These are phyloP conservation scores for Entomortierella lignicola DNA, from an alignment of 192 early-diverging fungal species.

Conservation along the genomic window DNA sequence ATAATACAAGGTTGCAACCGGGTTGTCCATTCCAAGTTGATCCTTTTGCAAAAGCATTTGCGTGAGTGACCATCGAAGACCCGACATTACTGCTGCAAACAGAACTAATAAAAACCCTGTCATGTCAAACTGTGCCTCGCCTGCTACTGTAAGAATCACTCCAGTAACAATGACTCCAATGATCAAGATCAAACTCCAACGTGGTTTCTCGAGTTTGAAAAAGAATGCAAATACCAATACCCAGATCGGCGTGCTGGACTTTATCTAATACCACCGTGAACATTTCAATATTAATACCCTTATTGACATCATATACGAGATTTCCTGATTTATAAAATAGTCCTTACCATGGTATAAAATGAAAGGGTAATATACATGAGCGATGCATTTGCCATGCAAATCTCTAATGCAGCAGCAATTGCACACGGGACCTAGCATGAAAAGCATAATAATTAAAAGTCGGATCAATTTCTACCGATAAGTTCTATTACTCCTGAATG, in stretches of 20 bases:
- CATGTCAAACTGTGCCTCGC: conserved; percentile 72
- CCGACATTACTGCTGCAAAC: conserved; percentile 78
- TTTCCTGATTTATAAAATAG: no score
- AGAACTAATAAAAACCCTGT: conserved; percentile 68
- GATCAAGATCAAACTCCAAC: conserved; percentile 68
- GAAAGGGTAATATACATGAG: conserved; percentile 84
- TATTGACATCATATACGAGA: background rate
- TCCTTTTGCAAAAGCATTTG: conserved; percentile 80
- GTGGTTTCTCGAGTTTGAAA: conserved; percentile 79
- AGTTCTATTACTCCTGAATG: background rate
- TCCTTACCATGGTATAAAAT: conserved; percentile 82
- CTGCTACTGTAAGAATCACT: conserved; percentile 79
- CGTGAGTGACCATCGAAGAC: conserved; percentile 85
- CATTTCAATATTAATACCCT: no score
- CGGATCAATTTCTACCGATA: conserved; percentile 26
- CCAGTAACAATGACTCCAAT: conserved; percentile 81
- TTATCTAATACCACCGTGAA: conserved; percentile 49
- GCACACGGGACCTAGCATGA: conserved; percentile 72
- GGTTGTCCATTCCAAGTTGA: conserved; percentile 78
- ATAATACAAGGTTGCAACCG: conserved; percentile 80
- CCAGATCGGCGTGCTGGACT: conserved; percentile 75
- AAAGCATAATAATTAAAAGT: background rate
- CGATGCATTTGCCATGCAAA: conserved; percentile 83
- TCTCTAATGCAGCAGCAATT: conserved; percentile 83
- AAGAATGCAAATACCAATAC: conserved; percentile 85